Percentiles rank a stretch among this genome's conserved stretches.
Conservation (phyloP, 2,329 filamentous ascomycete species). For the Colletotrichum sublineola region DNA sequence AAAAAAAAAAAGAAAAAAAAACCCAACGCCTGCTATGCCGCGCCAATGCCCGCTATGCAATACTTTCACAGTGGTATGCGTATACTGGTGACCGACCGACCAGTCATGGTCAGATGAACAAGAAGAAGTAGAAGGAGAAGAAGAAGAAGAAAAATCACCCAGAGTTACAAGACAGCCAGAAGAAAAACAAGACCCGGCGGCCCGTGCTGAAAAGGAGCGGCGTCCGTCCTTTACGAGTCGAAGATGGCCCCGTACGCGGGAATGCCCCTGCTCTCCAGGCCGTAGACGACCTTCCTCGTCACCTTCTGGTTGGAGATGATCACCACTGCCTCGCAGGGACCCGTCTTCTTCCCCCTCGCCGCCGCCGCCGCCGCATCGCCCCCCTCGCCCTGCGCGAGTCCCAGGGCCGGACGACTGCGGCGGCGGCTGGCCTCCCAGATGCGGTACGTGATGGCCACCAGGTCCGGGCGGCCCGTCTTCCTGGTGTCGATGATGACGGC, state of each 20-base stretch:
- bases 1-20: no score
- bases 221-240: constrained; percentile 60
- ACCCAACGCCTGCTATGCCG: not conserved
- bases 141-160: not conserved
- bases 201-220: not conserved
- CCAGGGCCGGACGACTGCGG: constrained; percentile 18
- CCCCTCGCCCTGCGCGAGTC: constrained; percentile 13
- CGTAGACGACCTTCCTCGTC: constrained; percentile 77
- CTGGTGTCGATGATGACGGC: constrained; percentile 78
- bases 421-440: constrained; percentile 45
- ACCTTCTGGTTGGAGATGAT: constrained; percentile 79
- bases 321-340: constrained; percentile 76
- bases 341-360: constrained; percentile 49
- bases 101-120: not conserved
- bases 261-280: constrained; percentile 74
- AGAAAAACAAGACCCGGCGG: not conserved
- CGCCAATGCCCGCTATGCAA: constrained; percentile 8
- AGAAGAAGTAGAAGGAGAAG: not conserved
- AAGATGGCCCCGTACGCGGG: constrained; percentile 81
- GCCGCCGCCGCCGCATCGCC: not conserved
- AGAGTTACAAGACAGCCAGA: not conserved
- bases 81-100: not conserved
- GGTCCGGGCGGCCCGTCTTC: constrained; percentile 69
- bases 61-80: not conserved
- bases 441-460: constrained; percentile 51